These are phyloP conservation scores for Beauveria rudraprayagi DNA, from an alignment of 2,329 filamentous ascomycete species.

Conservation along the genomic window DNA sequence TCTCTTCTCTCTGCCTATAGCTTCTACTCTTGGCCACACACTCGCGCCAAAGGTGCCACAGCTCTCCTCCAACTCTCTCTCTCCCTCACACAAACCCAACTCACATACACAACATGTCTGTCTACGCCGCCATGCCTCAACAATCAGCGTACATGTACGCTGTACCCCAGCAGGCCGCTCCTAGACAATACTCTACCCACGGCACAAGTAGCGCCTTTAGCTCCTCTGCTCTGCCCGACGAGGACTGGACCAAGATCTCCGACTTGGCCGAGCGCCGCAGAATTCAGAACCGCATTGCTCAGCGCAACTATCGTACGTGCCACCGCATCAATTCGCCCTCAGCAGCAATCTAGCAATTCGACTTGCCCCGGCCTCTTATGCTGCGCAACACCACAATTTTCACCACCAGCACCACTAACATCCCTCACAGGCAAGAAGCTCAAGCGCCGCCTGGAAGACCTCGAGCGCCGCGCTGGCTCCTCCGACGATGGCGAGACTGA, in stretches of 20 bases:
- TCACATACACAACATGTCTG: slow-evolving; percentile 9
- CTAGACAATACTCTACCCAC: slow-evolving; percentile 62
- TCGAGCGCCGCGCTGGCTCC: slow-evolving; percentile 66
- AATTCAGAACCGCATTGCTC: slow-evolving; percentile 96
- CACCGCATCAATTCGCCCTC: not conserved
- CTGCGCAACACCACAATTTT: not conserved
- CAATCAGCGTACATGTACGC: slow-evolving; percentile 29
- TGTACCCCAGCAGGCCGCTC: slow-evolving; percentile 36
- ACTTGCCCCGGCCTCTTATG: not conserved
- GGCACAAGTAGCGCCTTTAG: slow-evolving; percentile 92
- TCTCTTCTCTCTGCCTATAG: not conserved
- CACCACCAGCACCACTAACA: slow-evolving; percentile 3
- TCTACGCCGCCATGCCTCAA: slow-evolving; percentile 12
- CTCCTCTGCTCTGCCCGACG: slow-evolving; percentile 86
- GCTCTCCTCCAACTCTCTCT: not conserved
- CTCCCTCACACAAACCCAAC: not conserved
- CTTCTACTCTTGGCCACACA: not conserved
- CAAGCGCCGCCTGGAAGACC: slow-evolving; percentile 79
- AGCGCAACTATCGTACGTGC: slow-evolving; percentile 86
- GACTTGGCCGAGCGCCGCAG: slow-evolving; percentile 88
- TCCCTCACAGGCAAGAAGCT: slow-evolving; percentile 69
- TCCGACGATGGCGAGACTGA: slow-evolving; percentile 39
- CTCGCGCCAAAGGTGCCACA: not conserved
- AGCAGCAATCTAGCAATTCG: not conserved
- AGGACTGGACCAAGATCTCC: slow-evolving; percentile 99